Base-by-base conservation (phyloP, 2,329 filamentous ascomycete species). In the Aureobasidium sp. region DNA sequence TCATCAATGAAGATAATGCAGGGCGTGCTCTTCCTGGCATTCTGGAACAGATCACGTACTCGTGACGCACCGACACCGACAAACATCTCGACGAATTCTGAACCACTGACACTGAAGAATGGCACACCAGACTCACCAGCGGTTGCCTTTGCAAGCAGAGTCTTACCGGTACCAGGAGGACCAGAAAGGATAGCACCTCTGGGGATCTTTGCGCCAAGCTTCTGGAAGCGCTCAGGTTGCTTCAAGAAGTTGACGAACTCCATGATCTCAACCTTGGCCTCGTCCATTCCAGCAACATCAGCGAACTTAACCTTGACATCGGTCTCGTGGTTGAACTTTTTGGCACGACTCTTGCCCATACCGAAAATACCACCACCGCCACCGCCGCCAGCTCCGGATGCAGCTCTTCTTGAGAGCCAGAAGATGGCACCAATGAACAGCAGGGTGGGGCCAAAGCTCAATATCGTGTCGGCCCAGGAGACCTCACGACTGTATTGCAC, bases 1-100 rank as follows among this genome's bases (percentile, higher is more conserved):
- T 99, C 94, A 73, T 99, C 94, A 68, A 99, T 97, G 80, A 99
- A 99, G 76, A 99, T 95, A 76, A 99, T 99, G 78, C 94, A 99
- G 3, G 94, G 94, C 0, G 94, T 90, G 76, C 90, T 96, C 81
- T 97, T 97, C 63, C 94, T 86, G 20, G 94, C 94, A 69, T 90
- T 96, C 62, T 91, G 87, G 71, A 99, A 99, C 58, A 99, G 79
- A 75, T 99, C 94, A 69, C 94, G 87, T 56, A 99, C 94, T 76
- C 94, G 86, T 34, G 93, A 97, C 23, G 94, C 90, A 76, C 94
- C 94, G 64, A 99, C 94, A 84, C 94, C 94, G 57, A 99, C 94
- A 73, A 99, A 99, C 93, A 99, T 99, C 78, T 99, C 94, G 36
- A 99, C 93, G 72, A 99, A 99, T 74, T 99, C 94, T 53, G 94